These are phyloP conservation scores for Globisporangium acanthophoron DNA, from an alignment of 352 stramenopile genomes.

Conservation along the genomic window DNA sequence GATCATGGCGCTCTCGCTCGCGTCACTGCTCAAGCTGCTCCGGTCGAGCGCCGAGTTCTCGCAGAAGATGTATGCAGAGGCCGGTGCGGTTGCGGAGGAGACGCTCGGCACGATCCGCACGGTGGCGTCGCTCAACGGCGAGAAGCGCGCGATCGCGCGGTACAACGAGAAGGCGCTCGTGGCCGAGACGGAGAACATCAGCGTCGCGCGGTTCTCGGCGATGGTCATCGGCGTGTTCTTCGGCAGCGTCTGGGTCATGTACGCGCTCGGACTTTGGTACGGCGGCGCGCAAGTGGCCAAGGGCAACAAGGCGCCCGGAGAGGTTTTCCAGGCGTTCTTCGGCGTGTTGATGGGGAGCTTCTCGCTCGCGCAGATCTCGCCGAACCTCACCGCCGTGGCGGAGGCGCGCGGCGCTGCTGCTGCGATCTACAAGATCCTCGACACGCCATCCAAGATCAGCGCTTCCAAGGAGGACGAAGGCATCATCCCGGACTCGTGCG, in stretches of 20 bases:
- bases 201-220: slow-evolving; percentile 16
- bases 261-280: slow-evolving; percentile 44
- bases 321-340: slow-evolving; percentile 42
- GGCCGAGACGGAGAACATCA: slow-evolving; percentile 29
- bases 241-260: slow-evolving; percentile 39
- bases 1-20: slow-evolving; percentile 29
- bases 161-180: slow-evolving; percentile 21
- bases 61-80: slow-evolving; percentile 44
- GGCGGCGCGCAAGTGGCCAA: slow-evolving; percentile 35
- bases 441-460: slow-evolving; percentile 40
- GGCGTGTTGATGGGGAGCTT: slow-evolving; percentile 36
- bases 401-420: slow-evolving; percentile 30
- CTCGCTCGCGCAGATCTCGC: slow-evolving; percentile 36
- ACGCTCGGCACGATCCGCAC: slow-evolving; percentile 58
- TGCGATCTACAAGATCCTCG: slow-evolving; percentile 45
- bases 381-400: slow-evolving; percentile 33
- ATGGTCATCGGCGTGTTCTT: slow-evolving; percentile 30
- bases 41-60: slow-evolving; percentile 14
- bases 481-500: slow-evolving; percentile 16
- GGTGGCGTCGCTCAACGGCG: slow-evolving; percentile 38
- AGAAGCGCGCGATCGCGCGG: slow-evolving; percentile 33
- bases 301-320: slow-evolving; percentile 19
- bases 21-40: slow-evolving; percentile 23
- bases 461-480: slow-evolving; percentile 22
- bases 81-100: slow-evolving; percentile 47